Base-by-base conservation (phyloP, 1,284 basidiomycete species). In the Singerocomus inundabilis region DNA sequence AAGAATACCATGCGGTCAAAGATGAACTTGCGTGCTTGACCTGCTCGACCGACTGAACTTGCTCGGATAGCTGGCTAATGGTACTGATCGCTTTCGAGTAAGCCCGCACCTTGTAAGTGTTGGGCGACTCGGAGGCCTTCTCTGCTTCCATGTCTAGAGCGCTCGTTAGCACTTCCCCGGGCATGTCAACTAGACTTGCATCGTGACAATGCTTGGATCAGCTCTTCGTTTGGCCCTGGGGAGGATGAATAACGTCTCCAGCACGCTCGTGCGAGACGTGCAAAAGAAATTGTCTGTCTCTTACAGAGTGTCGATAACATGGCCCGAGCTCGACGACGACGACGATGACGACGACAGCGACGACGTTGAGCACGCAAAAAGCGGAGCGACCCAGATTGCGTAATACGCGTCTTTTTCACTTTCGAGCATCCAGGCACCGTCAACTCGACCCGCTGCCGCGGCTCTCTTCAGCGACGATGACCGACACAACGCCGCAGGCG, bases 21-120 rank as follows among this genome's bases (percentile, higher is more conserved):
- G 13, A 46, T 44, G 37, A 15, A 56, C 63, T 55, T 61, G 55
- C 63, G 49, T 57, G 44, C 16, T 25, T 56, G 30, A 74, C 68
- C 48, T 80, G 75, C 28, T 69, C 60, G 38, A 69, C 72, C 5
- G 74, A 71, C 30, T 57, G 65, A 48, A 81, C 70, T 45, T 75
- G 74, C 42, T 70, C 60, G 18, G 73, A 58, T 4, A 77, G 57
- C 35, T 62, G 49, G 30, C 64, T 51, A 44, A 81, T 69, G 32
- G 64, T 63, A 10, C 58, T 63, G 48, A 82, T 77, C 4, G 80
- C 80, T 46, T 60, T 68, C 39, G 64, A 64, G 56, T 75, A 80
- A n/a, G 79, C 73, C 46, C 72, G 71, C 10, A 80, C 58, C 66
- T 78, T 81, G 70, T 72, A 80, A 10, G 52, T 52, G 55, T 80